Evolutionary conservation across 2,329 filamentous ascomycete species (phyloP).

Genomic region (Monosporascus sp.): DNA sequence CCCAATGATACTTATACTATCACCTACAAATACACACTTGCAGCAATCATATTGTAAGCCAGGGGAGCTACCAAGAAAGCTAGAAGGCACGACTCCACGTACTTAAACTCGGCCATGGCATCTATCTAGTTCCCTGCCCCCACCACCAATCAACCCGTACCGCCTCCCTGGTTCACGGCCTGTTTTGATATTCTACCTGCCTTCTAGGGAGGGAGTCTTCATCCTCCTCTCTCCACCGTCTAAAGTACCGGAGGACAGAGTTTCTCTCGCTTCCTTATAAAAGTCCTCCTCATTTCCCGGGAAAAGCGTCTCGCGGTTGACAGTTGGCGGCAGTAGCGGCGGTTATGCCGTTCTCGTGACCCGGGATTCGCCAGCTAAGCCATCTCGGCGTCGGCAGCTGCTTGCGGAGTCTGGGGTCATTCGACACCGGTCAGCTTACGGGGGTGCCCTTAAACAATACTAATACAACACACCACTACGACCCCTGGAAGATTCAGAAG

Average conservation of each 20-base stretch:
- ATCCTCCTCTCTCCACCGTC: too few species aligned
- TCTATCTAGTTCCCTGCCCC: neutral
- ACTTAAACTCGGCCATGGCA: neutral
- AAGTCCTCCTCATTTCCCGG: too few species aligned
- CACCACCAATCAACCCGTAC: neutral
- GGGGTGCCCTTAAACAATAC: neutral
- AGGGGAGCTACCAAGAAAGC: too few species aligned
- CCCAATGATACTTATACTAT: too few species aligned
- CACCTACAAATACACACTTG: too few species aligned
- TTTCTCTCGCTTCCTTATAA: too few species aligned
- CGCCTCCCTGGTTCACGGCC: neutral
- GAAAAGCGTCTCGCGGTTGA: too few species aligned
- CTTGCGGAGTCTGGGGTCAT: neutral
- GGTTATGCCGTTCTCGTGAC: neutral
- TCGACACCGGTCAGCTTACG: neutral
- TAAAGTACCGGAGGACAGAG: too few species aligned
- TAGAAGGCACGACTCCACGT: neutral
- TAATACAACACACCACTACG: neutral
- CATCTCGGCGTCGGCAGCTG: neutral
- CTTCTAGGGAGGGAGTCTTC: too few species aligned
- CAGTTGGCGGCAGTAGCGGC: neutral
- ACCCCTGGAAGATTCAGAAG: neutral
- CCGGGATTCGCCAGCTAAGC: neutral
- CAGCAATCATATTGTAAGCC: too few species aligned
- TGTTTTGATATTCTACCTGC: neutral